Conservation (phyloP, 257 asterid species). For the Voacanga thouarsii region DNA sequence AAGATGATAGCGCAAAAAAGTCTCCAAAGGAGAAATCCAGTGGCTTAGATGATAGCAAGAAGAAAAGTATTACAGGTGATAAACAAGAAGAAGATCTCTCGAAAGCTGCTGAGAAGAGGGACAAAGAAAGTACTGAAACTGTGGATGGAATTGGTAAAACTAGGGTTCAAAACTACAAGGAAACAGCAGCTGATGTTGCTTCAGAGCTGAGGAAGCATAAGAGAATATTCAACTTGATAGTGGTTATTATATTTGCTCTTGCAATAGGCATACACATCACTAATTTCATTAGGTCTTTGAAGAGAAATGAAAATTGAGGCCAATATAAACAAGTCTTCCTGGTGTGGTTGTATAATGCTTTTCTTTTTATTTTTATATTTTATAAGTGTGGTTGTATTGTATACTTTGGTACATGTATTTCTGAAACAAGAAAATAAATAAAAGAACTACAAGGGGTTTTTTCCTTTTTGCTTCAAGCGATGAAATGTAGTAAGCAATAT, state of each 20-base stretch:
- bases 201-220: slow-evolving; percentile 44
- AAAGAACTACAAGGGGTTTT: slow-evolving; percentile 2
- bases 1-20: background rate
- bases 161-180: slow-evolving; percentile 17
- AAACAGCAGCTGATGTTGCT: slow-evolving; percentile 26
- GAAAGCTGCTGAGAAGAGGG: slow-evolving; percentile 3
- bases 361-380: background rate
- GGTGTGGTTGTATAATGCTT: background rate
- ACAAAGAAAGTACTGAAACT: background rate
- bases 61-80: background rate
- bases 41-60: background rate
- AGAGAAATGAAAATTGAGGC: slow-evolving; percentile 18
- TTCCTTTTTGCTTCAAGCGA: background rate
- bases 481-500: background rate
- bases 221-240: slow-evolving; percentile 27
- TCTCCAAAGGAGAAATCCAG: background rate
- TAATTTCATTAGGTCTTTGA: slow-evolving; percentile 31
- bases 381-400: background rate
- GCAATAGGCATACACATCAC: slow-evolving; percentile 40
- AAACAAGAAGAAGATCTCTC: background rate
- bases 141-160: background rate
- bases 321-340: background rate
- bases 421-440: slow-evolving; percentile 24
- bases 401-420: slow-evolving; percentile 8
- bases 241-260: slow-evolving; percentile 37